phyloP scores from a whole-genome alignment of 164 flowering plant species.

The Houttuynia cordata region DNA sequence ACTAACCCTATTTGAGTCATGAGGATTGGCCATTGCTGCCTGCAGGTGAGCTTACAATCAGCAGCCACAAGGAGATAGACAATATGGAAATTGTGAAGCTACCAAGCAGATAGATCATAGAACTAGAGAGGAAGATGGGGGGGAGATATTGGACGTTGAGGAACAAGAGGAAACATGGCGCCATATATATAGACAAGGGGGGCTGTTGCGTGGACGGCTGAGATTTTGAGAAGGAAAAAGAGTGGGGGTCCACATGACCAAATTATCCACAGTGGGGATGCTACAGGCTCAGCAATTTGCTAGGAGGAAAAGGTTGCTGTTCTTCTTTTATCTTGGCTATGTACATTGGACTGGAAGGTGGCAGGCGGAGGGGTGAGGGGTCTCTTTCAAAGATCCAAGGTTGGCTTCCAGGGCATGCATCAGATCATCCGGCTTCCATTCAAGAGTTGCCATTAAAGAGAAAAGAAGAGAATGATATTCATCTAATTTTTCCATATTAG shows the following conservation, averaged over 20 bases:
- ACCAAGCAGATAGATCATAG: not conserved
- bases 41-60: not conserved
- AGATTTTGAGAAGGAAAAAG: conserved; percentile 18
- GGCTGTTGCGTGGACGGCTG: conserved; percentile 27
- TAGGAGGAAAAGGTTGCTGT: not conserved
- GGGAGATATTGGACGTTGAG: conserved; percentile 3
- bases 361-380: conserved; percentile 1
- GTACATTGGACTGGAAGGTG: not conserved
- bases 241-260: conserved; percentile 13
- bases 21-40: conserved; percentile 28
- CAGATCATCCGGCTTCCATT: not conserved
- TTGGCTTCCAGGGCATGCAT: not conserved
- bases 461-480: not conserved
- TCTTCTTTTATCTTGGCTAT: not conserved
- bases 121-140: conserved; percentile 1
- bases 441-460: not conserved
- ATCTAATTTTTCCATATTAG: not conserved
- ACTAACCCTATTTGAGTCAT: not conserved
- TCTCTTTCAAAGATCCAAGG: conserved; percentile 10
- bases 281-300: not conserved
- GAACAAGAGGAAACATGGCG: conserved; percentile 3
- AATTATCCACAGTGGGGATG: conserved; percentile 5
- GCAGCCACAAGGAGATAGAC: not conserved
- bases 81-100: not conserved
- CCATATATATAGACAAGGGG: conserved; percentile 31